Base-by-base conservation (phyloP, 805 yeast genomes). In the Kurtzmaniella cleridarum region DNA sequence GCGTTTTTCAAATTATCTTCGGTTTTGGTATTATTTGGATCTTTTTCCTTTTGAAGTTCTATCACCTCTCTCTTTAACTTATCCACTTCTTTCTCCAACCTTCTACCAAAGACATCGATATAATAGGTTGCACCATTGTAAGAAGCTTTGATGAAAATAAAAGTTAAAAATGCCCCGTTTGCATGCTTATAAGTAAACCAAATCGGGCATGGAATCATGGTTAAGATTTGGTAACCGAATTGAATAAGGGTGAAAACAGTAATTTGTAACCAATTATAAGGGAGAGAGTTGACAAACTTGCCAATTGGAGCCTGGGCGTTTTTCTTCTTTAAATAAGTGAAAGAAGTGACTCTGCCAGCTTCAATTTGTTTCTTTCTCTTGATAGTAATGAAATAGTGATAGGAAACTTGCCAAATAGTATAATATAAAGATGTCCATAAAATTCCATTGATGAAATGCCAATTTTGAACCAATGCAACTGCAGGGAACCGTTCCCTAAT, bases 41-140 rank as follows among this genome's bases (percentile, higher is more conserved):
- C 33, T 17, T 36, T 33, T 26, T 16, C 24, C 34, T 36, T 30
- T 50, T 83, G 87, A 50, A 85, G 64, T 26, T 73, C 76, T 15
- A 73, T 71, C n/a, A 91, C 75, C 54, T 90, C 96, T 12, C 59
- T 57, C 58, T 79, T 84, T 52, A 91, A 66, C 50, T 77, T 76
- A 18, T 68, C 62, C 17, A 91, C 89, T 57, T 93, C 96, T 51
- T 83, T 86, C 53, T 89, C 95, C 53, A 89, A 81, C 47, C 90
- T 76, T 56, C 81, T 84, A 15, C 98, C 98, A 62, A 89, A 93
- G 36, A 83, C 82, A 52, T 91, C 98, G 41, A 93, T 73, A 58
- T 91, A 91, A 57, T 87, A 91, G 0, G 95, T 87, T 2, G 98
- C 98, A 23, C 98, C 98, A 48, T 93, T 90, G 57, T 83, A 88